Base-by-base conservation (phyloP, 345 rosid species). In the Eutrema heterophyllum region DNA sequence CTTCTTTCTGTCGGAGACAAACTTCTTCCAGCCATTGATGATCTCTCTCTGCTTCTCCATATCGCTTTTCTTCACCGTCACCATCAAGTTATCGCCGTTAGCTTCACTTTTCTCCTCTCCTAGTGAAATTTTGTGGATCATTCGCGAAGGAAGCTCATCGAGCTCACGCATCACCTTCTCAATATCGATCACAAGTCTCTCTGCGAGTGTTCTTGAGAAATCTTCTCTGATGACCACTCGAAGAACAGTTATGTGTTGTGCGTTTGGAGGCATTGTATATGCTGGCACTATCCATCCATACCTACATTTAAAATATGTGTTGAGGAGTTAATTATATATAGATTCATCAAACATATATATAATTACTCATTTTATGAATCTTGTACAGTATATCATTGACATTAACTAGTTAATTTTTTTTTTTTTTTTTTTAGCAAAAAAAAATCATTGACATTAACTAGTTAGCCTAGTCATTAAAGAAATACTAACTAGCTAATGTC, bases 211-310 rank as follows among this genome's bases (percentile, higher is more conserved):
- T 59, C 94, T 81, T 7, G 92, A 84, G 71, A 92, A 90, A 64
- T 92, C 98, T 82, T 90, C 98, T 48, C 98, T 68, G 2, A 92
- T 71, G 14, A 92, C 97, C 9, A 89, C 92, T 0, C 98, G 84
- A 5, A 92, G 91, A 56, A 92, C 98, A 0, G 98, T 87, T 1
- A 92, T 41, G 50, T 88, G 96, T 74, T 90, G 83, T 5, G 96
- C 98, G 18, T 92, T 81, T 1, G 98, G 81, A 2, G 98, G 96
- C 98, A 92, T 92, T 3, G 96, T 86, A 53, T 92, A 92, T 2
- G 98, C 95, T 0, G 96, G 98, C 35, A 92, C 86, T 4, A 90
- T 92, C 96, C 96, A 92, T 4, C 98, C 96, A 21, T 81, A 92
- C 54, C 82, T 68, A 30, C 52, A 70, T 68, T 32, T 4, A 30